Conservation (phyloP, 768 basidiomycete genomes). For the Pilatotrama ljubarskyi region DNA sequence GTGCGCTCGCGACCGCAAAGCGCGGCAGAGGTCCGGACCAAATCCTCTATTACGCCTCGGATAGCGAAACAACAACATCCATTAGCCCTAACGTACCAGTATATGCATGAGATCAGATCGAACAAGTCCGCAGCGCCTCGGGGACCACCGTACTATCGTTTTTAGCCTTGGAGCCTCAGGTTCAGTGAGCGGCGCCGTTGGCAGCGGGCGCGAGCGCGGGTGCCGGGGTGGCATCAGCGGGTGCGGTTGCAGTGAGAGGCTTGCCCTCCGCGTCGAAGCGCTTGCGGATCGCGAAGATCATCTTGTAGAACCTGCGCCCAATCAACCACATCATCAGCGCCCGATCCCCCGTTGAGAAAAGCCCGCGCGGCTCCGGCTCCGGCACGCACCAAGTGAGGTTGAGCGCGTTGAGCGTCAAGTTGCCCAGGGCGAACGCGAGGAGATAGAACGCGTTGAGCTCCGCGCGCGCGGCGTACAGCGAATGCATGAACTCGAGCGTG, state of each 20-base stretch:
- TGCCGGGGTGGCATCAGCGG: not conserved
- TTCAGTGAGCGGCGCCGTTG: not conserved
- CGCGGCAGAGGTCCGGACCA: no score
- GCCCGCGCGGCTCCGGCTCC: no score
- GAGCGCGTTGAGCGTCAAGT: conserved; percentile 65
- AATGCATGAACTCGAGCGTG: conserved; percentile 49
- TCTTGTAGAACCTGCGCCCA: conserved; percentile 71
- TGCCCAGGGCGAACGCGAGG: conserved; percentile 57
- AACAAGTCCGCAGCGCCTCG: no score
- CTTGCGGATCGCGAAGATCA: conserved; percentile 65
- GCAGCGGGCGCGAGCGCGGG: not conserved
- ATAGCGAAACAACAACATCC: not conserved
- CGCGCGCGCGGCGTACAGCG: conserved; percentile 54
- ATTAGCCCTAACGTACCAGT: conserved; percentile 16
- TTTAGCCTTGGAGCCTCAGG: not conserved
- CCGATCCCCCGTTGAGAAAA: not conserved
- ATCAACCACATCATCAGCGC: not conserved
- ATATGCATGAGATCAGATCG: not conserved
- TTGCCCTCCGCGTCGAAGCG: conserved; percentile 45
- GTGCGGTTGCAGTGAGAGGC: conserved; percentile 11
- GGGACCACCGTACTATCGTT: no score
- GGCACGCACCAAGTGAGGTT: conserved; percentile 73
- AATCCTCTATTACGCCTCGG: not conserved
- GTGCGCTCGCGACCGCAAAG: no score
- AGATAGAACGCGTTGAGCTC: conserved; percentile 52